Percentiles rank a stretch among this genome's conserved stretches.
Evolutionary conservation across 129 eudicot species (phyloP).

Genomic region (Helianthus annuus): DNA sequence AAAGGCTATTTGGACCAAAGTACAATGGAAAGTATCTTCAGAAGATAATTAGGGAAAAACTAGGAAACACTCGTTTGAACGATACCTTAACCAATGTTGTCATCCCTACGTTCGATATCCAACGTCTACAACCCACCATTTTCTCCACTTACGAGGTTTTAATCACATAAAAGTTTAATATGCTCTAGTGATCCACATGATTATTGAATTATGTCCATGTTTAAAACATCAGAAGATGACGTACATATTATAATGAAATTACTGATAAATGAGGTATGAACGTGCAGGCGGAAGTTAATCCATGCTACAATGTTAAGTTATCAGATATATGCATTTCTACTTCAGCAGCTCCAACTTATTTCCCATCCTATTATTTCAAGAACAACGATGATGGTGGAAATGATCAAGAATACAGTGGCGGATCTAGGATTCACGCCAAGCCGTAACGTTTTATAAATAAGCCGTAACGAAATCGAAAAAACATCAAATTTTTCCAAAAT

Average conservation of each 20-base stretch:
- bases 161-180: neutral
- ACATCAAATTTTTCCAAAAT: no score
- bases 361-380: constrained; percentile 54
- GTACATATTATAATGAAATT: no score
- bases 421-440: no score
- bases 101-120: constrained; percentile 70
- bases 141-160: constrained; percentile 63
- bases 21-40: constrained; percentile 60
- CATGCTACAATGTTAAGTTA: constrained; percentile 39
- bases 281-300: constrained; percentile 33
- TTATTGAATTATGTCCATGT: no score
- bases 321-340: constrained; percentile 67
- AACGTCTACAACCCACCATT: constrained; percentile 51
- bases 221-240: no score
- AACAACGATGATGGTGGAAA: constrained; percentile 34
- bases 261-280: no score
- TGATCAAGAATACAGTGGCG: no score
- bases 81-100: constrained; percentile 59
- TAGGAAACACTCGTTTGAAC: constrained; percentile 41
- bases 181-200: neutral
- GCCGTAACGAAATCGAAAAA: no score
- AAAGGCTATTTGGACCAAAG: constrained; percentile 37
- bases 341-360: constrained; percentile 77
- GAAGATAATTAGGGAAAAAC: constrained; percentile 30
- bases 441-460: no score